Base-by-base conservation (phyloP, 768 basidiomycete genomes). In the Omphalotus guepiniiformis region DNA sequence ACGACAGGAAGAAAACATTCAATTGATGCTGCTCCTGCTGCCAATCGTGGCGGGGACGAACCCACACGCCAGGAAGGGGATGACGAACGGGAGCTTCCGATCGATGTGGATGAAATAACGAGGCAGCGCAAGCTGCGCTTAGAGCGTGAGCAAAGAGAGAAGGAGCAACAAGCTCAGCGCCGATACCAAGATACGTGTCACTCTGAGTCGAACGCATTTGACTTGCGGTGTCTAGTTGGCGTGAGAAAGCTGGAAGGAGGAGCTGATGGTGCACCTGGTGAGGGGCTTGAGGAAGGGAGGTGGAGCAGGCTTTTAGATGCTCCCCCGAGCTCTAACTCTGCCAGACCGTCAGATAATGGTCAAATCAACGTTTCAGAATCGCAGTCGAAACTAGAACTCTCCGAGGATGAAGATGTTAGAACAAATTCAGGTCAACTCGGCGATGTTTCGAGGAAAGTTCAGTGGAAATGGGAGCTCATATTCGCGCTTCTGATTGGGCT, bases 201-300 rank as follows among this genome's bases (percentile, higher is more conserved):
- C 8, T 38, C 42, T 34, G 5, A 30, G 41, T 15, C 50, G 51
- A 45, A 58, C 37, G 64, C 63, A 18, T 61, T 63, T 40, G 78
- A 86, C 58, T 67, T 72, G 3, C 72, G 74, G 8, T 89, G 87
- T 60, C 63, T 85, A 13, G 76, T 80, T 9, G 87, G 87, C 19
- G 73, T 85, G 38, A 70, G 79, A 6, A 64, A 60, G 16, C 63
- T 87, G 16, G 79, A 81, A 52, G 68, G 72, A 2, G 73, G 74
- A 11, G 77, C 35, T 26, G 15, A 21, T 21, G 42, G 9, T n/a
- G 12, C 11, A 22, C 18, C 4, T 3, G 25, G 2, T 12, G 28
- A 41, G 8, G 9, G n/a, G 35, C 6, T n/a, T 16, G n/a, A n/a
- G 5, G n/a, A 37, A 5, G n/a, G 35, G 35, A 37, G 35, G n/a